phyloP scores from a whole-genome alignment of 192 early-diverging fungal species.

The Umbelopsis sp. region DNA sequence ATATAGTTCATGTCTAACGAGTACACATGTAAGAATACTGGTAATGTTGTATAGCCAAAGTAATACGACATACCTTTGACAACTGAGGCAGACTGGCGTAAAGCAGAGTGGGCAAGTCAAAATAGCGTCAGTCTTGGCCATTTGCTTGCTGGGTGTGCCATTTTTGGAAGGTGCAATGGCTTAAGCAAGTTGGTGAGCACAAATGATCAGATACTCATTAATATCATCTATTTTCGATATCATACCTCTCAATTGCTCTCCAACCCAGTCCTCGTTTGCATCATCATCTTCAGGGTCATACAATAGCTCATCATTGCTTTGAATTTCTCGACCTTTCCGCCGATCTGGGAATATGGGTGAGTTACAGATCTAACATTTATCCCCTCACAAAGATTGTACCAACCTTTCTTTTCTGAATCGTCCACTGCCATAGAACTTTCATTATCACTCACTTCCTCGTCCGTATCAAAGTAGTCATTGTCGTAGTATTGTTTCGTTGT shows the following conservation, averaged over 20 bases:
- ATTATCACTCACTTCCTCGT: conserved; percentile 34
- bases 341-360: conserved; percentile 11
- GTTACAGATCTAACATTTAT: background rate
- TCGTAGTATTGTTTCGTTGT: conserved; percentile 49
- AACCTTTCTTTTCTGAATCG: conserved; percentile 17
- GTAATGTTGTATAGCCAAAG: background rate
- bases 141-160: conserved; percentile 28
- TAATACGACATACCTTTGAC: conserved; percentile 52
- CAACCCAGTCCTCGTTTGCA: conserved; percentile 56
- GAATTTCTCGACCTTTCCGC: conserved; percentile 33
- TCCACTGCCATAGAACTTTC: background rate
- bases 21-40: background rate
- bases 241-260: conserved; percentile 54
- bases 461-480: conserved; percentile 57
- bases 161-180: conserved; percentile 4
- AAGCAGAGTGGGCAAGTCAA: conserved; percentile 67
- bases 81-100: conserved; percentile 59
- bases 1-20: conserved; percentile 58
- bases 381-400: background rate
- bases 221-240: background rate
- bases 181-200: background rate
- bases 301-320: conserved; percentile 52
- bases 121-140: conserved; percentile 53
- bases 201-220: conserved; percentile 7
- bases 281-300: conserved; percentile 61